phyloP scores from a whole-genome alignment of 768 basidiomycete genomes.

The Boletus pseudopeckii region DNA sequence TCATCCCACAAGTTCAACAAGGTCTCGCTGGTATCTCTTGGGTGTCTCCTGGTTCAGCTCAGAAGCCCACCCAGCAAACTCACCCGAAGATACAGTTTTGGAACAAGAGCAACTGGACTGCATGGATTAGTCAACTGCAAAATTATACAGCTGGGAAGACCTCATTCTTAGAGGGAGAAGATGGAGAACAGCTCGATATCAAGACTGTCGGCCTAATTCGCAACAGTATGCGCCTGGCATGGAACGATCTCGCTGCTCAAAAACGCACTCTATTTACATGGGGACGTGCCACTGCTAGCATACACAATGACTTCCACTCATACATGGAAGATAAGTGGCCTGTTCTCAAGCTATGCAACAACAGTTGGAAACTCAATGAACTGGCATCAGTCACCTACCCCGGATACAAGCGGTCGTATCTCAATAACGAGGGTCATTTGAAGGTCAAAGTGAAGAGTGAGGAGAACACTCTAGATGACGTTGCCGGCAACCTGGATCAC shows the following conservation, averaged over 20 bases:
- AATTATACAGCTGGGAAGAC: no score
- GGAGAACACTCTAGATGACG: not conserved
- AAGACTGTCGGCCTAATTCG: not conserved
- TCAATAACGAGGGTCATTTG: not conserved
- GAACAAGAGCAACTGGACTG: not conserved
- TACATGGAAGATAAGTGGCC: slow-evolving; percentile 2
- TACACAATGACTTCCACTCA: not conserved
- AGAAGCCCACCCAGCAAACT: not conserved
- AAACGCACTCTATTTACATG: not conserved
- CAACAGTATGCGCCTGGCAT: not conserved
- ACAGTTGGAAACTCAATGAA: slow-evolving; percentile 4
- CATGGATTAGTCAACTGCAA: not conserved
- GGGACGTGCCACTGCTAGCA: slow-evolving; percentile 1
- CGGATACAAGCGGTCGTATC: not conserved
- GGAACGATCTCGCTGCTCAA: not conserved
- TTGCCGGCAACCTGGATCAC: not conserved
- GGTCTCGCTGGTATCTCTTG: no score
- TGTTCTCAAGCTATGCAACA: not conserved
- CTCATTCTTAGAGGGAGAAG: no score
- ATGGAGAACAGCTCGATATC: not conserved
- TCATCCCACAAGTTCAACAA: no score
- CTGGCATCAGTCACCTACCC: not conserved
- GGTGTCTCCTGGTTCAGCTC: not conserved
- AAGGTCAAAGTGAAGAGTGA: not conserved
- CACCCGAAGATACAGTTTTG: not conserved